Evolutionary conservation across 768 basidiomycete species (phyloP).

Genomic region (Boletales sp.): DNA sequence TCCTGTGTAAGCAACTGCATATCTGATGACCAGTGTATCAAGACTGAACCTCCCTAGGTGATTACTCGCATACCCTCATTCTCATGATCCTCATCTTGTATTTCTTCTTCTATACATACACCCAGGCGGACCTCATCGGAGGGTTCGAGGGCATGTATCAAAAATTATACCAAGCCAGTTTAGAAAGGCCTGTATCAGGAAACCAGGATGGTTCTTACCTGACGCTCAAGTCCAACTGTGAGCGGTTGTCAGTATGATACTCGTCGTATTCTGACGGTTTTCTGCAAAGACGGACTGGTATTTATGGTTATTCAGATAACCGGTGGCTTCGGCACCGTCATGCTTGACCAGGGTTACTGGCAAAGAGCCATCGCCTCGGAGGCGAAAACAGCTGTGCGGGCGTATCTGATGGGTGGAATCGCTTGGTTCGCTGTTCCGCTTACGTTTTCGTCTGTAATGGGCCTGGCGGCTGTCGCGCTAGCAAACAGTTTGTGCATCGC

Average conservation of each 20-base stretch:
- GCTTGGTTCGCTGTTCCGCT: slow-evolving; percentile 41
- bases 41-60: slow-evolving; percentile 15
- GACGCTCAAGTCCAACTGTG: slow-evolving; percentile 33
- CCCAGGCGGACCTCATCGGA: slow-evolving; percentile 33
- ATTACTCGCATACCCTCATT: slow-evolving; percentile 34
- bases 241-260: neutral
- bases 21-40: neutral
- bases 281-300: slow-evolving; percentile 6
- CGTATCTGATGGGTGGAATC: slow-evolving; percentile 38
- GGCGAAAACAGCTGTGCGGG: slow-evolving; percentile 34
- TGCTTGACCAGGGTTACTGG: slow-evolving; percentile 33
- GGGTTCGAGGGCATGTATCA: slow-evolving; percentile 36
- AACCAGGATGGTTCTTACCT: slow-evolving; percentile 36
- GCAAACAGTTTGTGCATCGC: slow-evolving; percentile 5
- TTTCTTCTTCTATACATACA: slow-evolving; percentile 32
- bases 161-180: slow-evolving; percentile 29
- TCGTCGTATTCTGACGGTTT: neutral
- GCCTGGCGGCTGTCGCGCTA: slow-evolving; percentile 32
- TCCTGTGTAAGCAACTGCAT: slow-evolving; percentile 22
- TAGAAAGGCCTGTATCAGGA: slow-evolving; percentile 29
- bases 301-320: slow-evolving; percentile 18
- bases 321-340: slow-evolving; percentile 18
- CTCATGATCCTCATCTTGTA: slow-evolving; percentile 34
- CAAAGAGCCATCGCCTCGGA: slow-evolving; percentile 36
- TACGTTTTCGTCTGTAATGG: slow-evolving; percentile 35